Conservation (phyloP, 2,329 filamentous ascomycete genomes). For the Penicillium polonicum region DNA sequence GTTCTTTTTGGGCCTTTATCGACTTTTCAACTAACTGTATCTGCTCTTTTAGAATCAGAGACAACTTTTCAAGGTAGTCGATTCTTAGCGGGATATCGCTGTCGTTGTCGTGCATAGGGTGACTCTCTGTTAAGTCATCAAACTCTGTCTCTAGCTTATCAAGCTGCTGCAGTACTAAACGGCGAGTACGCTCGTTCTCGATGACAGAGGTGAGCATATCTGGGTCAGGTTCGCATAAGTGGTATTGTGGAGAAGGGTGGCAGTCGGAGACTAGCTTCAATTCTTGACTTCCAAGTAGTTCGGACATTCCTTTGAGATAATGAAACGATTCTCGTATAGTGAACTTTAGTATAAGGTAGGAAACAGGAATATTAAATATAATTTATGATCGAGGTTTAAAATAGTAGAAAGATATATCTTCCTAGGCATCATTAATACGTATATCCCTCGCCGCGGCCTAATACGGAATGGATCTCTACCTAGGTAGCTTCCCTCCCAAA, state of each 20-base stretch:
- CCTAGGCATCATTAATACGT: constrained; percentile 1
- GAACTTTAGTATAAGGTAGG: neutral
- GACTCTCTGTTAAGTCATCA: neutral
- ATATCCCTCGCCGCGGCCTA: neutral
- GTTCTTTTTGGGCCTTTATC: constrained; percentile 3
- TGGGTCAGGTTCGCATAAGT: constrained; percentile 4
- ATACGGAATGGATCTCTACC: neutral
- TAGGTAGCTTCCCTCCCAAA: constrained; percentile 2
- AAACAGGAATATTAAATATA: neutral
- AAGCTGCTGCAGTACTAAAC: neutral
- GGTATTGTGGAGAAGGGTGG: constrained; percentile 6
- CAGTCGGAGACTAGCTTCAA: constrained; percentile 6
- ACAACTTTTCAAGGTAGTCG: neutral
- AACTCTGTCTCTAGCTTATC: neutral
- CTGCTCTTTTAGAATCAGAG: neutral
- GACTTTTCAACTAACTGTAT: neutral
- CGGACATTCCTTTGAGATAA: constrained; percentile 5
- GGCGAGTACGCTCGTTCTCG: constrained; percentile 5
- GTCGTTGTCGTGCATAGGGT: neutral
- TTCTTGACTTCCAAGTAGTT: constrained; percentile 9
- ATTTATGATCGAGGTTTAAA: neutral
- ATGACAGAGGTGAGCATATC: constrained; percentile 10
- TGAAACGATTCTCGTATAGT: constrained; percentile 5
- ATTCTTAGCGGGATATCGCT: neutral
- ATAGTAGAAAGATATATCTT: constrained; percentile 2